A percentile compares a stretch with the other conserved stretches of the same genome.
Evolutionary conservation across 495 filamentous ascomycete genomes (phyloP).

Genomic region (Daldinia grandis): DNA sequence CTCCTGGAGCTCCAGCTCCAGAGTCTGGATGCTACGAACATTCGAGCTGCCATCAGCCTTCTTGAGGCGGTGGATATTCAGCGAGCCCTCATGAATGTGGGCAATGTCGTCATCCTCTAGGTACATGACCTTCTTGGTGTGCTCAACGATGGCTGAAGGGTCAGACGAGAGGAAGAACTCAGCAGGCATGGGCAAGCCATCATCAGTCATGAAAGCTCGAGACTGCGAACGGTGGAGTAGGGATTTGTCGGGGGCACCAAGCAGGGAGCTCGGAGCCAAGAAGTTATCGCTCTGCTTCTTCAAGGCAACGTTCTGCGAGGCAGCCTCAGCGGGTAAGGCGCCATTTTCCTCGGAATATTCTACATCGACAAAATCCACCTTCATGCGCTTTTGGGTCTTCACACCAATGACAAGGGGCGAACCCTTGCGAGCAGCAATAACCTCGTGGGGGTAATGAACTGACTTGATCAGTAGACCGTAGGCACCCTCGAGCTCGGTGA

Average conservation of each 20-base stretch:
- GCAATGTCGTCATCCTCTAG: constrained; percentile 99
- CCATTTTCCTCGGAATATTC: constrained; percentile 86
- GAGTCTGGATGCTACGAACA: constrained; percentile 95
- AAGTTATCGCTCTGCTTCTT: constrained; percentile 76
- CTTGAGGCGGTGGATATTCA: constrained; percentile 97
- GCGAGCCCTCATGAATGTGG: constrained; percentile 96
- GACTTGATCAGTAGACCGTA: constrained; percentile 97
- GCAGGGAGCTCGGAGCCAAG: constrained; percentile 70
- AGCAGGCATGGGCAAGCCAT: constrained; percentile 95
- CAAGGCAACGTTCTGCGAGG: constrained; percentile 93
- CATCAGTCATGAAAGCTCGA: constrained; percentile 96
- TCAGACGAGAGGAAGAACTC: constrained; percentile 99
- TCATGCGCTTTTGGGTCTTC: constrained; percentile 96
- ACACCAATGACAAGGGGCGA: constrained; percentile 97
- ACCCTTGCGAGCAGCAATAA: constrained; percentile 97
- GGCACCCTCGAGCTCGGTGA: constrained; percentile 97
- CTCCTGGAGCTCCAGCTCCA: constrained; percentile 98
- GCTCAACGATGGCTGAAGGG: constrained; percentile 96
- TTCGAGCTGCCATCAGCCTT: constrained; percentile 97
- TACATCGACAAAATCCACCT: constrained; percentile 99
- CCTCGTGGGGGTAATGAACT: constrained; percentile 97
- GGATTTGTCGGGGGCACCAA: constrained; percentile 94
- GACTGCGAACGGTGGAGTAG: constrained; percentile 97
- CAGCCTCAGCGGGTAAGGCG: constrained; percentile 89
- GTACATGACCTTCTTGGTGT: constrained; percentile 99